Evolutionary conservation across 108 stramenopile genomes (phyloP).

Genomic region (Epipyxis sp.): DNA sequence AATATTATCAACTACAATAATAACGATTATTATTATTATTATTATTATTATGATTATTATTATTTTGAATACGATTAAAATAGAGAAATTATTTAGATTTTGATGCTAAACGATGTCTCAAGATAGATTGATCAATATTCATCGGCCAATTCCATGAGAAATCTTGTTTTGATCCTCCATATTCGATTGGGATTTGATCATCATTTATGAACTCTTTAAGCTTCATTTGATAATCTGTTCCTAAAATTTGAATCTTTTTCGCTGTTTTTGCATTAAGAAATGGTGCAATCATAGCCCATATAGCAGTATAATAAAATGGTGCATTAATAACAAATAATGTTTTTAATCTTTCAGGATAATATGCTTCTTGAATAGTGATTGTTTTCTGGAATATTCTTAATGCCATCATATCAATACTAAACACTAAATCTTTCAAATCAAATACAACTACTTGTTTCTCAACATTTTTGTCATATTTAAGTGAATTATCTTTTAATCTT

Average conservation of each 20-base stretch:
- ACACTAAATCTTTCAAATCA: neutral
- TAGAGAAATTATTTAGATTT: no score
- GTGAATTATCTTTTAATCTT: neutral
- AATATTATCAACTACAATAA: no score
- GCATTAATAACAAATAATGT: slow-evolving; percentile 51
- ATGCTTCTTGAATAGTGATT: neutral
- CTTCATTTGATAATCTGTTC: neutral
- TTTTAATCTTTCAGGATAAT: slow-evolving; percentile 41
- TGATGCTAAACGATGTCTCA: no score
- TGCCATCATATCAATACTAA: neutral
- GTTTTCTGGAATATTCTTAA: neutral
- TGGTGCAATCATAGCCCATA: slow-evolving; percentile 46
- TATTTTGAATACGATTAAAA: no score
- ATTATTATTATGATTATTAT: no score
- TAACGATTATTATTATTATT: no score
- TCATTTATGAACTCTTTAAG: slow-evolving; percentile 8
- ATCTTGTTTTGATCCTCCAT: slow-evolving; percentile 22
- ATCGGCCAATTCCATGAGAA: slow-evolving; percentile 22
- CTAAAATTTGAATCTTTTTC: slow-evolving; percentile 45
- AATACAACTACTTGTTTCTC: slow-evolving; percentile 22
- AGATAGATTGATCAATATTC: neutral
- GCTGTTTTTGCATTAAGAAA: slow-evolving; percentile 42
- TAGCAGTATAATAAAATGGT: slow-evolving; percentile 38
- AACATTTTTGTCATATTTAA: neutral
- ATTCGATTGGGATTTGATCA: slow-evolving; percentile 35